Base-by-base conservation (phyloP, 2,329 filamentous ascomycete genomes). In the Trichoderma lentiforme region DNA sequence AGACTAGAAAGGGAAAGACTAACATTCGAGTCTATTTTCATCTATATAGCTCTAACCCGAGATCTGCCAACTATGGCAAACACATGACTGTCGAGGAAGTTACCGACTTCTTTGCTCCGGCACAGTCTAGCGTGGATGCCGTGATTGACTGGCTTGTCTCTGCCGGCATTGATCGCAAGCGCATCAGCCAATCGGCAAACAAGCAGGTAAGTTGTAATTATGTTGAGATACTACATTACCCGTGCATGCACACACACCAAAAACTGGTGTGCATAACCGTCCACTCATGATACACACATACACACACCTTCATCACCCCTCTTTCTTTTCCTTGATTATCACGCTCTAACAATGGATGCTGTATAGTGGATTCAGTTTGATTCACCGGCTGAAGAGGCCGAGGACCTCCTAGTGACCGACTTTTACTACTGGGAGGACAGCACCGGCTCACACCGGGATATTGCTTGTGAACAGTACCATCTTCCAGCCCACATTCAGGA, bases 91-190 rank as follows among this genome's bases (percentile, higher is more conserved):
- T 32, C 3, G 63, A 71, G 26, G 51, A 71, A 32, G 56, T 71
- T 15, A 43, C 51, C 18, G 63, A 71, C 32, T 68, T 68, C 32
- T 71, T 71, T 32, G 34, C 83, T 15, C 82, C 82, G 1, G 74
- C 73, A 8, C 72, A 78, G 12, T 84, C 86, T 43, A 80, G 85
- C 3, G 82, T 88, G 3, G 80, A 84, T 24, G 79, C 84, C 3
- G 86, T 89, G 18, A 83, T 83, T 75, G 76, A 81, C 9, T 90
- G 88, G 88, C 82, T 90, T 11, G 77, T 81, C 21, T 76, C 78
- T 9, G 82, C 84, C 47, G 89, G 88, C 7, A 87, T 90, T 70
- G 75, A 58, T 30, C 75, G 78, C 3, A 79, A 81, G 4, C 82
- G 86, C 5, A 80, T 90, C 61, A 80, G 80, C 51, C 83, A 87